Evolutionary conservation across 495 filamentous ascomycete genomes (phyloP).

Genomic region (Daldinia childiae): DNA sequence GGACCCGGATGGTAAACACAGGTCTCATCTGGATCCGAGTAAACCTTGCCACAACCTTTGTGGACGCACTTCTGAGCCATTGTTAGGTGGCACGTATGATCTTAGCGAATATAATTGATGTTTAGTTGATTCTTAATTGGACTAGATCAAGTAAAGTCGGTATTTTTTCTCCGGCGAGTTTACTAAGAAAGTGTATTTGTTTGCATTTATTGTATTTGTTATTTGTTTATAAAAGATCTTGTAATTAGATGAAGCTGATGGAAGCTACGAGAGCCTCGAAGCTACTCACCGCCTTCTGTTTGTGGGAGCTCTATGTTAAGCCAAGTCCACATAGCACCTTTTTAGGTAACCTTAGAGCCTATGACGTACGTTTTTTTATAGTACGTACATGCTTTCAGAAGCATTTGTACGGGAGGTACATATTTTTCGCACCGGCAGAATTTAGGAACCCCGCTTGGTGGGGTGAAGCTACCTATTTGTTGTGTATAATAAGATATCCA

Average conservation of each 20-base stretch:
- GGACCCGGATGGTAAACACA: conserved; percentile 95
- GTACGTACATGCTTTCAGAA: background rate
- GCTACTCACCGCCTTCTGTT: conserved; percentile 39
- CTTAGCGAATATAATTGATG: background rate
- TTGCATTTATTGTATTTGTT: background rate
- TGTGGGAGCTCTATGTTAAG: conserved; percentile 25
- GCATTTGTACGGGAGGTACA: background rate
- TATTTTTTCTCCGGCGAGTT: conserved; percentile 3
- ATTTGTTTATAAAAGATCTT: background rate
- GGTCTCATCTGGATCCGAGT: conserved; percentile 81
- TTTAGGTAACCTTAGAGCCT: conserved; percentile 9
- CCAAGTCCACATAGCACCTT: background rate
- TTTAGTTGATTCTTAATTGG: background rate
- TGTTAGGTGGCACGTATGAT: conserved; percentile 14
- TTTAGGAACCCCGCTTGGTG: conserved; percentile 10
- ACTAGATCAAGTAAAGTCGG: background rate
- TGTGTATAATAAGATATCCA: background rate
- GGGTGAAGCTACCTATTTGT: background rate
- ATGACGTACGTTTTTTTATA: conserved; percentile 26
- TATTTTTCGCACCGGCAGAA: conserved; percentile 15
- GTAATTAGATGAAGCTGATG: conserved; percentile 27
- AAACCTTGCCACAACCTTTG: conserved; percentile 91
- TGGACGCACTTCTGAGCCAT: conserved; percentile 96
- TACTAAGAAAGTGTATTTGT: background rate
- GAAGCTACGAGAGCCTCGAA: conserved; percentile 41